phyloP scores from a whole-genome alignment of 2,329 filamentous ascomycete species.

The Pseudocercospora vitis region DNA sequence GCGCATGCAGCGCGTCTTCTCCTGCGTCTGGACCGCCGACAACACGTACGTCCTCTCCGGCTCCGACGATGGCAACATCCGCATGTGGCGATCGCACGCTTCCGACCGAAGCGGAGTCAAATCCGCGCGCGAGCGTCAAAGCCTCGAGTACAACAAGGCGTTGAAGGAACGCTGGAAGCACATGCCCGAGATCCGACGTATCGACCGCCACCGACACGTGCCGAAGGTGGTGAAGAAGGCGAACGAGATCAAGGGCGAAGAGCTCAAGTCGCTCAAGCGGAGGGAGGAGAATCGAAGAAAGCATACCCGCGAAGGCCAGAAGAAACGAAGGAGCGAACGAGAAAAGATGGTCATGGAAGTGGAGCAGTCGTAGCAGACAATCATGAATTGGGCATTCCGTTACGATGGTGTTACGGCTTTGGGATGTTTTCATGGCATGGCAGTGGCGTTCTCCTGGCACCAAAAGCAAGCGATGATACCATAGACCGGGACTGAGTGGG shows the following conservation, averaged over 20 bases:
- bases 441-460: too few relatives aligned
- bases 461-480: too few relatives aligned
- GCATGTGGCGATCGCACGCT: conserved; percentile 86
- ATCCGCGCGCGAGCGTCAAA: conserved; percentile 77
- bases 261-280: conserved; percentile 82
- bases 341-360: conserved; percentile 86
- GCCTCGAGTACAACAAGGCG: conserved; percentile 87
- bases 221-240: conserved; percentile 96
- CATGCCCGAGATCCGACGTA: conserved; percentile 93
- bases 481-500: too few relatives aligned
- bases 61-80: conserved; percentile 87
- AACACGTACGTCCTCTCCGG: conserved; percentile 86
- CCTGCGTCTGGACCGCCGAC: conserved; percentile 81
- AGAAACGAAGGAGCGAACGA: conserved; percentile 72
- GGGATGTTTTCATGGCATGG: too few relatives aligned
- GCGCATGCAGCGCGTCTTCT: conserved; percentile 93
- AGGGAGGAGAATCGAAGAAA: conserved; percentile 92
- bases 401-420: too few relatives aligned
- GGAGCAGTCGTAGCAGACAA: too few relatives aligned
- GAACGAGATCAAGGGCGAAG: conserved; percentile 87
- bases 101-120: conserved; percentile 82
- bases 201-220: conserved; percentile 85
- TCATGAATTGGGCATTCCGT: too few relatives aligned
- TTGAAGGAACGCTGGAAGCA: conserved; percentile 82
- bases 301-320: conserved; percentile 80